Percentiles rank a stretch among this genome's conserved stretches.
phyloP scores from a whole-genome alignment of 2,329 filamentous ascomycete genomes.

The Chalara sp. region DNA sequence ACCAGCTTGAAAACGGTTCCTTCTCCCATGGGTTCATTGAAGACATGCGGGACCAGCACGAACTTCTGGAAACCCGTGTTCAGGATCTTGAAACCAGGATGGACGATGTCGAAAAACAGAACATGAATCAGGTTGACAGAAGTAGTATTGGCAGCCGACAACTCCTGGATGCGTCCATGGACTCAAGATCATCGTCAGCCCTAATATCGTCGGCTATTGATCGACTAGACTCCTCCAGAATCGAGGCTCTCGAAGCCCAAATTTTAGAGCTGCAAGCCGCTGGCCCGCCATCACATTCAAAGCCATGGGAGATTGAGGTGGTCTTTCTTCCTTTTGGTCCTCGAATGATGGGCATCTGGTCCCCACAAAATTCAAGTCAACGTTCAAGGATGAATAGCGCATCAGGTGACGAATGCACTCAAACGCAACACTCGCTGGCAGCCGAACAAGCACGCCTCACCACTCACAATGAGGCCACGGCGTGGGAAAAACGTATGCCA shows the following conservation, averaged over 20 bases:
- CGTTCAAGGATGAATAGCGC: constrained; percentile 28
- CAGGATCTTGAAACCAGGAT: constrained; percentile 61
- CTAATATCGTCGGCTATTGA: constrained; percentile 28
- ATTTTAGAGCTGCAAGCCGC: constrained; percentile 21
- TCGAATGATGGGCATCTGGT: constrained; percentile 47
- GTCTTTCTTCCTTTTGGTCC: constrained; percentile 65
- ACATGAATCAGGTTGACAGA: constrained; percentile 35
- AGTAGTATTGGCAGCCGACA: constrained; percentile 18
- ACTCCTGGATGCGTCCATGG: constrained; percentile 21
- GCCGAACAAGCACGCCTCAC: constrained; percentile 19
- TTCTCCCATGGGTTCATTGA: constrained; percentile 62
- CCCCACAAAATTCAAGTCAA: constrained; percentile 34
- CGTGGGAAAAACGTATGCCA: constrained; percentile 20
- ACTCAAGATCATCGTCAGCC: constrained; percentile 27
- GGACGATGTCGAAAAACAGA: constrained; percentile 50
- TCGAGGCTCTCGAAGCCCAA: constrained; percentile 39
- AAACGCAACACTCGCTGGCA: constrained; percentile 24
- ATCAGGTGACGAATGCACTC: constrained; percentile 40
- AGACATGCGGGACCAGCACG: constrained; percentile 61
- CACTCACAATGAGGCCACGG: constrained; percentile 15
- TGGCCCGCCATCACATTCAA: constrained; percentile 48
- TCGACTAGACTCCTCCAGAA: constrained; percentile 32
- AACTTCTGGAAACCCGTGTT: constrained; percentile 59
- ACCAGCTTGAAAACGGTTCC: constrained; percentile 62
- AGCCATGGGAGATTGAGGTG: constrained; percentile 70